Evolutionary conservation across 495 filamentous ascomycete genomes (phyloP), one percentile per base, ranked within the genome.

Genomic region (Penicillium soppii): DNA sequence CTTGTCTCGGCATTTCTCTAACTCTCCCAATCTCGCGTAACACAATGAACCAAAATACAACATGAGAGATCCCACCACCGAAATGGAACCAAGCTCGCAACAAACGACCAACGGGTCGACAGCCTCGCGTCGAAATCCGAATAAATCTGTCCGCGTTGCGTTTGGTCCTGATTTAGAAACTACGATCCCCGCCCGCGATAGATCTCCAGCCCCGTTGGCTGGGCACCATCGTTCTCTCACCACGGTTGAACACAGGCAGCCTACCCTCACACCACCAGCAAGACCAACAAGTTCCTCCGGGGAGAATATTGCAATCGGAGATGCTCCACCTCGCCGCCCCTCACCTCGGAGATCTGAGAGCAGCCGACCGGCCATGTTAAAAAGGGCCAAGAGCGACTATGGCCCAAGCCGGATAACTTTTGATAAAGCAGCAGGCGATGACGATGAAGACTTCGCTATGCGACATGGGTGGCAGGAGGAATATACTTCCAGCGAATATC

Each of bases 351-450:
- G 62, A 12, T 65, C 70, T 8, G 65, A 68, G 27, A 59, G 50
- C 65, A 80, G 40, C 63, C 78, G 42, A 79, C 83, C 62, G 45
- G 80, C 82, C 6, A 72, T 75, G 25, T 63, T 91, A 23, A 75
- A 84, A 43, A 76, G 89, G 54, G 84, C 88, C 23, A 89, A 81
- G 66, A 91, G 84, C 66, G 88, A 91, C 55, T 84, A 82, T 68
- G 83, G 79, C 4, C 75, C 81, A 13, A 66, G 54, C 26, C 54
- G 72, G 20, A 60, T 70, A 25, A 67, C 63, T 13, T 59, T 70
- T 44, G 66, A 73, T 17, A 71, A 58, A 47, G 15, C 66, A 4
- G 32, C 54, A 3, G 61, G 57, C 1, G 70, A 73, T 15, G 74
- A 76, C 1, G 76, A 79, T 25, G 75, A 76, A 45, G 72, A 73